Conservation (phyloP, 306 rosid species). For the Dalbergia cultrata region DNA sequence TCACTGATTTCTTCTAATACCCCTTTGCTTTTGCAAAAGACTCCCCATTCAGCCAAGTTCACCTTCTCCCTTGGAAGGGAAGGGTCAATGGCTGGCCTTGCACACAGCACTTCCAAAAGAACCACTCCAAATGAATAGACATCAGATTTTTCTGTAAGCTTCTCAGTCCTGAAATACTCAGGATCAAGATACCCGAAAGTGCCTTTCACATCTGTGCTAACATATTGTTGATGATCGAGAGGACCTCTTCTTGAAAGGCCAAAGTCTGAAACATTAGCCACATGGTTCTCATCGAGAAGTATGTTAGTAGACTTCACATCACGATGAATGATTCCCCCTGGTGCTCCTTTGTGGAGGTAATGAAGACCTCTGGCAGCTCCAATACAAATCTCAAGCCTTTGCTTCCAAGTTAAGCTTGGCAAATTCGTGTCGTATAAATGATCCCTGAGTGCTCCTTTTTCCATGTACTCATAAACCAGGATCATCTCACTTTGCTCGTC, state of each 20-base stretch:
- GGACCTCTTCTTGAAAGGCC: constrained; percentile 80
- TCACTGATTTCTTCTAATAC: constrained; percentile 40
- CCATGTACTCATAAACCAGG: constrained; percentile 72
- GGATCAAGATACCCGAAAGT: constrained; percentile 88
- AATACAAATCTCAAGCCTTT: constrained; percentile 72
- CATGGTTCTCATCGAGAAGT: constrained; percentile 67
- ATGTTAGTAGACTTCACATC: constrained; percentile 81
- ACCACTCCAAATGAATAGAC: constrained; percentile 58
- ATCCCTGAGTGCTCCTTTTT: constrained; percentile 67
- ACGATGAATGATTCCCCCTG: constrained; percentile 74
- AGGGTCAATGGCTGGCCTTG: constrained; percentile 19
- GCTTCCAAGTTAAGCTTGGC: constrained; percentile 64
- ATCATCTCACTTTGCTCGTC: constrained; percentile 71
- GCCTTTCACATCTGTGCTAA: constrained; percentile 79
- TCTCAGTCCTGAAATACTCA: constrained; percentile 70
- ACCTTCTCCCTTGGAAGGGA: constrained; percentile 38
- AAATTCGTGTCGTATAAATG: constrained; percentile 58
- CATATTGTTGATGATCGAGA: constrained; percentile 62
- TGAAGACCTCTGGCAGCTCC: constrained; percentile 89
- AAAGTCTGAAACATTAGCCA: constrained; percentile 82
- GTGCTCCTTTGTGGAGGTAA: constrained; percentile 79
- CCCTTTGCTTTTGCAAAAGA: constrained; percentile 44
- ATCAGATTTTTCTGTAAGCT: constrained; percentile 73
- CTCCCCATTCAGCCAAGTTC: constrained; percentile 54
- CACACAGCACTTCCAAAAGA: constrained; percentile 43